phyloP scores from a whole-genome alignment of 345 rosid genomes.

The Melaleuca quinquenervia region DNA sequence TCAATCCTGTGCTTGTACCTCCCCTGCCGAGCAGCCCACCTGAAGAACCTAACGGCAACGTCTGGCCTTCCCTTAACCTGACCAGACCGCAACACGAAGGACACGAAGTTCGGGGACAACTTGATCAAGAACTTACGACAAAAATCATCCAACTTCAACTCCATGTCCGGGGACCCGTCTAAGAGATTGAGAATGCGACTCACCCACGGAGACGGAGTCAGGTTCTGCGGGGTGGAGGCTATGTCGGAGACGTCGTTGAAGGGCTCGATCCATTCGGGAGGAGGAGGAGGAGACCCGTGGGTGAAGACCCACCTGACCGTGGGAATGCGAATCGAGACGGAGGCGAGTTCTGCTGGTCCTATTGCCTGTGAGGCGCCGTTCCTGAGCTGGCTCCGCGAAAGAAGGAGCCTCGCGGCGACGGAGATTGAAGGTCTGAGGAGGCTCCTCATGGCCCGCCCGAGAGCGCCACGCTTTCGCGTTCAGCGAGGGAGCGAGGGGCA shows the following conservation, averaged over 20 bases:
- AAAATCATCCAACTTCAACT: conserved; percentile 46
- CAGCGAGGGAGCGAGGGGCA: too few relatives aligned
- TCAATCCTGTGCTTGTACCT: conserved; percentile 61
- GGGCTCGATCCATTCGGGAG: conserved; percentile 94
- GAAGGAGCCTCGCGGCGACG: neutral
- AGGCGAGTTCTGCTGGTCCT: neutral
- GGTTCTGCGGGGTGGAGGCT: conserved; percentile 23
- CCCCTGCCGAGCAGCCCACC: conserved; percentile 72
- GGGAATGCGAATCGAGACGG: neutral
- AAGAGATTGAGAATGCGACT: conserved; percentile 43
- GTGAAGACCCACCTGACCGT: neutral
- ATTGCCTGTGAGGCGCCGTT: neutral
- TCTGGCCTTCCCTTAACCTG: conserved; percentile 36
- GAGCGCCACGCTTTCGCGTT: neutral
- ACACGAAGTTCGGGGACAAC: conserved; percentile 69
- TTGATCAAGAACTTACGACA: conserved; percentile 54
- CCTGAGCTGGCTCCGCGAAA: neutral
- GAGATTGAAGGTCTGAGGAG: neutral
- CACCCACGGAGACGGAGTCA: conserved; percentile 72
- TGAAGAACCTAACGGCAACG: conserved; percentile 54
- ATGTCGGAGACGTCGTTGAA: conserved; percentile 58
- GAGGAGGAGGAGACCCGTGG: conserved; percentile 27
- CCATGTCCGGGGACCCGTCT: conserved; percentile 64
- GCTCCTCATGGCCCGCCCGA: neutral
- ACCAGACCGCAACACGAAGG: conserved; percentile 31